Conservation (phyloP, 179 eudicot genomes). For the Spinacia oleracea region DNA sequence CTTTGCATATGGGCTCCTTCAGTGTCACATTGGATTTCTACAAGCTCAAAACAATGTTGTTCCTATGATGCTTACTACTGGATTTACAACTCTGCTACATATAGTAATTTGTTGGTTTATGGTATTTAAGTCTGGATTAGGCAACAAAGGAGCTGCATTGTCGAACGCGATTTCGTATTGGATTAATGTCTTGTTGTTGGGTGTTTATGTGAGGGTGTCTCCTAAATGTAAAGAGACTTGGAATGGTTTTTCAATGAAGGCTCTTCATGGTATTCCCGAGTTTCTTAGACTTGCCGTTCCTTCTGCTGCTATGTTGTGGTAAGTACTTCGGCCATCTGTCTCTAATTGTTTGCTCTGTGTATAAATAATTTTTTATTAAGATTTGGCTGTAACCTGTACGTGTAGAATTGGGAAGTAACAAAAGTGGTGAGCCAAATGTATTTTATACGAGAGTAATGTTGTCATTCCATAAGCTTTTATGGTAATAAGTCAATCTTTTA, state of each 20-base stretch:
- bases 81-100: conserved; percentile 54
- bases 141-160: conserved; percentile 69
- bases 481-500: too few relatives aligned
- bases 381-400: too few relatives aligned
- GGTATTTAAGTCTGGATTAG: conserved; percentile 65
- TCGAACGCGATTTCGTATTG: conserved; percentile 68
- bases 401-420: too few relatives aligned
- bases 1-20: conserved; percentile 62
- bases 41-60: conserved; percentile 72
- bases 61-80: conserved; percentile 70
- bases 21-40: conserved; percentile 59
- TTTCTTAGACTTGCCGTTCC: conserved; percentile 68
- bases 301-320: conserved; percentile 86
- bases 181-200: conserved; percentile 60
- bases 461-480: too few relatives aligned
- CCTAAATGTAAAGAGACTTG: conserved; percentile 61
- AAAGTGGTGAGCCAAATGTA: too few relatives aligned
- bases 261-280: conserved; percentile 39
- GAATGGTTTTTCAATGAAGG: conserved; percentile 70
- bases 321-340: too few relatives aligned
- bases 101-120: conserved; percentile 56
- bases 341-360: too few relatives aligned
- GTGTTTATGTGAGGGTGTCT: conserved; percentile 62
- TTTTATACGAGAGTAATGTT: too few relatives aligned
- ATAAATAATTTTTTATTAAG: too few relatives aligned